Evolutionary conservation across 257 asterid genomes (phyloP).

Genomic region (Pogostemon cablin): DNA sequence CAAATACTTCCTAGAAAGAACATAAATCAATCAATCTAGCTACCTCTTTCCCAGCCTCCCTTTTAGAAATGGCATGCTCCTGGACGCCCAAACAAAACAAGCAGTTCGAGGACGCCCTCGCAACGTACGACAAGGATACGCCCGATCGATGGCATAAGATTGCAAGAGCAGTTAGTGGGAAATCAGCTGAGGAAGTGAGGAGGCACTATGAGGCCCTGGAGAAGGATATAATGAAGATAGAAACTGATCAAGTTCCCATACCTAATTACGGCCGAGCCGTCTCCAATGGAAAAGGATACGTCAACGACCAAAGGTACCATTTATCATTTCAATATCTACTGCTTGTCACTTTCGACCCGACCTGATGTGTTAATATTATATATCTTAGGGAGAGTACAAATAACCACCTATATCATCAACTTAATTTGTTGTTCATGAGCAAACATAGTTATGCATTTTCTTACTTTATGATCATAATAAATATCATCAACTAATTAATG

Average conservation of each 20-base stretch:
- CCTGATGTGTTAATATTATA: no score
- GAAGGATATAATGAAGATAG: constrained; percentile 46
- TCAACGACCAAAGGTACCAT: constrained; percentile 35
- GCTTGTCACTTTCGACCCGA: no score
- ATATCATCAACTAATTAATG: no score
- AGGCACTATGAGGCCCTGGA: constrained; percentile 49
- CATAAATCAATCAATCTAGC: no score
- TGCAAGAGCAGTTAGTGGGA: constrained; percentile 41
- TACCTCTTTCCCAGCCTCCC: no score
- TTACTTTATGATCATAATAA: no score
- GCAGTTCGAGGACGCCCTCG: constrained; percentile 48
- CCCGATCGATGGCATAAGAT: constrained; percentile 51
- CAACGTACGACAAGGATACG: constrained; percentile 37
- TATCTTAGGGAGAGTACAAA: no score
- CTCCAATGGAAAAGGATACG: constrained; percentile 31
- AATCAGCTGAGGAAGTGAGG: constrained; percentile 45
- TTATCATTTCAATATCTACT: background rate
- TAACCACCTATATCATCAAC: no score
- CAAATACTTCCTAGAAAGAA: no score
- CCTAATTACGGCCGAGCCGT: constrained; percentile 38
- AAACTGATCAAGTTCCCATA: constrained; percentile 45
- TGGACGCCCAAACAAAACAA: constrained; percentile 50
- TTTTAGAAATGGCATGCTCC: constrained; percentile 1
- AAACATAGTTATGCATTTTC: no score
- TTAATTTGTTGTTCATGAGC: no score